Percentiles rank a stretch among this genome's conserved stretches.
phyloP scores from a whole-genome alignment of 2,329 filamentous ascomycete genomes.

The Aaosphaeria pasadenensis region DNA sequence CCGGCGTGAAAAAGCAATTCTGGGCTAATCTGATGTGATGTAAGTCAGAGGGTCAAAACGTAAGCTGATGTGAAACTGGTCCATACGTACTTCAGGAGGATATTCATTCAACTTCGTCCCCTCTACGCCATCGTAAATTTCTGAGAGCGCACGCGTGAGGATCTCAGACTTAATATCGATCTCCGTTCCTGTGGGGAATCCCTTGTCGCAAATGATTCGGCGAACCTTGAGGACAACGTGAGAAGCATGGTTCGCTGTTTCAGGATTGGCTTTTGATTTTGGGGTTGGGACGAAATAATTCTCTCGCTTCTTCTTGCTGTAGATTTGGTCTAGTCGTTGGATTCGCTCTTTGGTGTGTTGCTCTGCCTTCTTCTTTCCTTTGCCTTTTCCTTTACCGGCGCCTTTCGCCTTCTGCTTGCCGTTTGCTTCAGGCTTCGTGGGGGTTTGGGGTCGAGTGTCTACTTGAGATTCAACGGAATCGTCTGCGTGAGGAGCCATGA shows the following conservation, averaged over 20 bases:
- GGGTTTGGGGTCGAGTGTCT: no score
- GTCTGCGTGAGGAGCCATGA: no score
- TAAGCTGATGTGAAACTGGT: slow-evolving; percentile 9
- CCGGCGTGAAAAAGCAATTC: slow-evolving; percentile 11
- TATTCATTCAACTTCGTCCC: neutral
- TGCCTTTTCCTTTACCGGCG: neutral
- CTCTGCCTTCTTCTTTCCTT: slow-evolving; percentile 1
- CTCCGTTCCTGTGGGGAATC: no score
- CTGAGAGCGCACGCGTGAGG: no score
- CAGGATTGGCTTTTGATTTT: neutral
- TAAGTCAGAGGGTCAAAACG: slow-evolving; percentile 8
- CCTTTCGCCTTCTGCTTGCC: no score
- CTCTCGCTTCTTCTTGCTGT: slow-evolving; percentile 8
- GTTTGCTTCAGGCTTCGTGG: no score
- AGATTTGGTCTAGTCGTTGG: slow-evolving; percentile 7
- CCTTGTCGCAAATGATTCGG: no score
- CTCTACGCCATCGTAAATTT: no score
- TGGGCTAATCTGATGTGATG: slow-evolving; percentile 8
- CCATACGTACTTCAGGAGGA: slow-evolving; percentile 9
- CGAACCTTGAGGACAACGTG: neutral
- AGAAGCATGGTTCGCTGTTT: neutral
- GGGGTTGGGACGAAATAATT: slow-evolving; percentile 8
- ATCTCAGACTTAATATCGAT: no score
- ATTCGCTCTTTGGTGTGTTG: slow-evolving; percentile 4
- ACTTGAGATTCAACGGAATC: no score